A percentile compares a stretch with the other conserved stretches of the same genome.
phyloP scores from a whole-genome alignment of 257 asterid species.

The Solanum pimpinellifolium region DNA sequence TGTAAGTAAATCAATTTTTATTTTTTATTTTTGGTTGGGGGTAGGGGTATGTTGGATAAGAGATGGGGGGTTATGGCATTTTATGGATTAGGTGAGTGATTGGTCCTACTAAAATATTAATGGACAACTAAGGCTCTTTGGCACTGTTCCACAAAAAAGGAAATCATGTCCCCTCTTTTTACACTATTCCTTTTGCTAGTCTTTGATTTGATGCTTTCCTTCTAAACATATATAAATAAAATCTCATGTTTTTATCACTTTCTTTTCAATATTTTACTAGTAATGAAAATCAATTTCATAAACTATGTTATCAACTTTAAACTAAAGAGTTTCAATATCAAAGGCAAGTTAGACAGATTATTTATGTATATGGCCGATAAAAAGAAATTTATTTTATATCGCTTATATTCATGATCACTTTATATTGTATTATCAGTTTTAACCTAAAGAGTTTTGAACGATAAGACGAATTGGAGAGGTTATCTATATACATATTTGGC shows the following conservation, averaged over 20 bases:
- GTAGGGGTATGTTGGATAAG: not conserved
- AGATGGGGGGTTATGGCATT: constrained; percentile 21
- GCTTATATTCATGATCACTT: too few relatives aligned
- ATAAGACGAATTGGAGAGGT: not conserved
- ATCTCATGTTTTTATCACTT: not conserved
- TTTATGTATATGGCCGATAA: not conserved
- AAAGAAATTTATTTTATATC: too few relatives aligned
- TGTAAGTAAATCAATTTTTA: not conserved
- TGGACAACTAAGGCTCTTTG: constrained; percentile 34
- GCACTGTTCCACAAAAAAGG: constrained; percentile 23
- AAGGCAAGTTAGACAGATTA: not conserved
- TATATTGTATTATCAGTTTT: too few relatives aligned
- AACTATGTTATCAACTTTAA: not conserved
- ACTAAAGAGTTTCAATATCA: not conserved
- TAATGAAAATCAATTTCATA: not conserved
- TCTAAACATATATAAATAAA: not conserved
- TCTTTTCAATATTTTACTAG: not conserved
- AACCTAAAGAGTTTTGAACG: not conserved
- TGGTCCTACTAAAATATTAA: constrained; percentile 23
- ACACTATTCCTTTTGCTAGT: not conserved
- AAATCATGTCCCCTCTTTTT: constrained; percentile 14
- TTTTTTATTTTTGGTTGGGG: not conserved
- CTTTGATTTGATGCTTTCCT: constrained; percentile 4
- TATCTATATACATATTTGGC: not conserved
- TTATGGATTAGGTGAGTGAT: constrained; percentile 23